Percentiles rank a stretch among this genome's conserved stretches.
Evolutionary conservation across 495 filamentous ascomycete species (phyloP).

Genomic region (Aspergillus ostianus): DNA sequence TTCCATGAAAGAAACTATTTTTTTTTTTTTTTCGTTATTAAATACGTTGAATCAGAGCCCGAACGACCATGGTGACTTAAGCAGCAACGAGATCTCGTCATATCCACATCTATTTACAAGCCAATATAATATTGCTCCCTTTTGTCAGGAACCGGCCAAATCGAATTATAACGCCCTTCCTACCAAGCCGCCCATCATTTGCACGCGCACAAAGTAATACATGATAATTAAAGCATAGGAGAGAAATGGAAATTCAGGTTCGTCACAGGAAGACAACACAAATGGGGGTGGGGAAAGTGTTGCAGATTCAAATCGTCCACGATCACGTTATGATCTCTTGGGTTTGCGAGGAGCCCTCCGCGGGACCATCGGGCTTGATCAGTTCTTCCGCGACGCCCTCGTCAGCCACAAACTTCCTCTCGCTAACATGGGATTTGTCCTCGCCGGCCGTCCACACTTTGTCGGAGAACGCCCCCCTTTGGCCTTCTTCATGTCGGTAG

Average conservation of each 20-base stretch:
- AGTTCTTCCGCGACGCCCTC: slow-evolving; percentile 68
- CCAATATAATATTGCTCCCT: slow-evolving; percentile 8
- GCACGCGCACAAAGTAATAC: slow-evolving; percentile 32
- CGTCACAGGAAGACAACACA: slow-evolving; percentile 1
- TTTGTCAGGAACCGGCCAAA: slow-evolving; percentile 24
- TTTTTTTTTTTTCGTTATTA: too few relatives aligned
- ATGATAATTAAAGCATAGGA: slow-evolving; percentile 24
- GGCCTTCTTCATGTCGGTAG: slow-evolving; percentile 91
- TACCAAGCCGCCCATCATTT: slow-evolving; percentile 28
- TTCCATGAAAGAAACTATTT: too few relatives aligned
- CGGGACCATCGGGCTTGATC: slow-evolving; percentile 62
- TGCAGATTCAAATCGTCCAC: slow-evolving; percentile 9
- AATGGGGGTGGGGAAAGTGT: not conserved
- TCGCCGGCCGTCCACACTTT: slow-evolving; percentile 83
- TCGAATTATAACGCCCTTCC: slow-evolving; percentile 29
- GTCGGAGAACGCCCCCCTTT: slow-evolving; percentile 73
- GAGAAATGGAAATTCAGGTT: slow-evolving; percentile 7
- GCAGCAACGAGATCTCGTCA: slow-evolving; percentile 7
- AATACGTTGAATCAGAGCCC: too few relatives aligned
- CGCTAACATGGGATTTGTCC: slow-evolving; percentile 69
- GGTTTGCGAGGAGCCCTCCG: slow-evolving; percentile 27
- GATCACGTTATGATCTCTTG: slow-evolving; percentile 41
- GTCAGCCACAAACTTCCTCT: slow-evolving; percentile 86
- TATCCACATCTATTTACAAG: slow-evolving; percentile 34
- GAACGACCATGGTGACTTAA: not conserved